Base-by-base conservation (phyloP, 2,329 filamentous ascomycete genomes). In the Colletotrichum musae region DNA sequence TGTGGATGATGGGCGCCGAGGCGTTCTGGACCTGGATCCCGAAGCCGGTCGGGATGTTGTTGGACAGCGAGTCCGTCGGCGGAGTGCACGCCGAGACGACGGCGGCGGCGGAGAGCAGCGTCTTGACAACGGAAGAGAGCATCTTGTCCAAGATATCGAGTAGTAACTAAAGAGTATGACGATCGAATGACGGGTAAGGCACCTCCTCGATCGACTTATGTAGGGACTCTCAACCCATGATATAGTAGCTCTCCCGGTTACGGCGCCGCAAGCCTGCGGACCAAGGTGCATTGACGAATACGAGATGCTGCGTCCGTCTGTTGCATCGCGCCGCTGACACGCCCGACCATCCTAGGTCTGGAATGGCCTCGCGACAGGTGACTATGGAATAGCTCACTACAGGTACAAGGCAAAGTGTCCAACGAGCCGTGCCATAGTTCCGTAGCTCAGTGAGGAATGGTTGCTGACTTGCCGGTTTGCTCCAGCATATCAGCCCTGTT, bases 11-110 rank as follows among this genome's bases (percentile, higher is more conserved):
- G 2, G 80, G 77, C 28, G 76, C 77, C 6, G 75, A 73, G 5
- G 77, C 70, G 70, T 82, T 82, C 71, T 83, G 81, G 39, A 82
- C 76, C 67, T 79, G 76, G 65, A 82, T 75, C 1, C 77, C 75
- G 71, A 83, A 83, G 12, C 75, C 73, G 13, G 74, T 70, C 24
- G 73, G 69, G 69, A 83, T 80, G 71, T 70, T 80, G 74, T 76
- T 76, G 18, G 77, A 70, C 16, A 76, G 76, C 13, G 75, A 57
- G 4, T 51, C 72, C 1, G 67, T 71, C 1, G 80, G 80, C 26
- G 79, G 75, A 1, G 61, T 72, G 70, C 80, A 82, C 28, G 77
- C 77, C 41, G 77, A 72, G 50, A 71, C 70, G 7, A 73, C 48
- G n/a, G 74, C 75, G 0, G 68, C 75, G 48, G 72, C 70, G 45